Conservation (phyloP, 768 basidiomycete genomes). For the Boletus sensibilis region DNA sequence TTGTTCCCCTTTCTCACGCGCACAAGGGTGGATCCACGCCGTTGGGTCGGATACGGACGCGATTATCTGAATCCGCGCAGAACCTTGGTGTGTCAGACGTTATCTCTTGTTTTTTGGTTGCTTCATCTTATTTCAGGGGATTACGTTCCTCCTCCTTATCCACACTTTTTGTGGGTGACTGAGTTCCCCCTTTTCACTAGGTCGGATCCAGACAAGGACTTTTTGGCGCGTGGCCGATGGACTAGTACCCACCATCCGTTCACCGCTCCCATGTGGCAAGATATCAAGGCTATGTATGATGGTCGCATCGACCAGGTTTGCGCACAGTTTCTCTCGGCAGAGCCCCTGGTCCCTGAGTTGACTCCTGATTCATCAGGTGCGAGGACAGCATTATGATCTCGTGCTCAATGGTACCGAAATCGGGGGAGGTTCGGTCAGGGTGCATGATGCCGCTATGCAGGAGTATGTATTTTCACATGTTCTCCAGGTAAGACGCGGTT, state of each 20-base stretch:
- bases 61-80: slow-evolving; percentile 65
- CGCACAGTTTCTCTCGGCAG: slow-evolving; percentile 4
- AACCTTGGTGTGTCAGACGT: slow-evolving; percentile 48
- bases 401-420: slow-evolving; percentile 93
- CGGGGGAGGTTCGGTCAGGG: slow-evolving; percentile 89
- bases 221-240: slow-evolving; percentile 84
- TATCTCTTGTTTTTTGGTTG: slow-evolving; percentile 1
- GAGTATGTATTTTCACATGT: slow-evolving; percentile 75
- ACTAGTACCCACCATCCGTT: slow-evolving; percentile 94
- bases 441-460: slow-evolving; percentile 87
- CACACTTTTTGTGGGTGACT: slow-evolving; percentile 93
- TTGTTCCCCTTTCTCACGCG: slow-evolving; percentile 20
- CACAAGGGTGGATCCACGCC: slow-evolving; percentile 86
- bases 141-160: slow-evolving; percentile 50
- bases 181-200: slow-evolving; percentile 92
- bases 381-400: slow-evolving; percentile 95
- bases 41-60: slow-evolving; percentile 68
- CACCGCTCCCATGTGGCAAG: slow-evolving; percentile 93
- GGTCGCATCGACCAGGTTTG: slow-evolving; percentile 62
- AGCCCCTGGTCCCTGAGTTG: neutral
- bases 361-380: slow-evolving; percentile 51
- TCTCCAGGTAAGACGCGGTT: slow-evolving; percentile 59
- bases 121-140: slow-evolving; percentile 45
- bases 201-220: slow-evolving; percentile 84
- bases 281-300: slow-evolving; percentile 71